These are phyloP conservation scores for Metschnikowia drakensbergensis DNA, from an alignment of 805 yeast genomes.

Conservation along the genomic window DNA sequence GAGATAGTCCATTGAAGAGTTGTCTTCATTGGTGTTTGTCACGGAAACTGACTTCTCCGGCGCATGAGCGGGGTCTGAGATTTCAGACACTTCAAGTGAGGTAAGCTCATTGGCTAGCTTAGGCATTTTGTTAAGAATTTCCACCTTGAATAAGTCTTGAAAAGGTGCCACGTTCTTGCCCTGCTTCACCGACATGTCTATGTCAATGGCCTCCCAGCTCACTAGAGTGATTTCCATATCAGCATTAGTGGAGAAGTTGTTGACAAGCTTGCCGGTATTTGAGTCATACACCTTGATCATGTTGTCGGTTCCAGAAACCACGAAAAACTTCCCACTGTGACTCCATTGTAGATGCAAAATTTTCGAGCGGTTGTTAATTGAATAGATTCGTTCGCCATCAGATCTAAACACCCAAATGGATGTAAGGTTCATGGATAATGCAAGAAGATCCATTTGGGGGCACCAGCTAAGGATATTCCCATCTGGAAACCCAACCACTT, in stretches of 20 bases:
- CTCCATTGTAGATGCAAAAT: constrained; percentile 32
- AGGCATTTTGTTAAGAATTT: constrained; percentile 34
- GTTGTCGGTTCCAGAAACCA: constrained; percentile 43
- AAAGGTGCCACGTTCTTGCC: constrained; percentile 7
- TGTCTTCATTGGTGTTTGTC: constrained; percentile 11
- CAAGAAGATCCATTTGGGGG: constrained; percentile 52
- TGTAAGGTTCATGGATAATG: constrained; percentile 47
- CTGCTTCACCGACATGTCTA: constrained; percentile 1
- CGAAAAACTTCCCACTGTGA: constrained; percentile 39
- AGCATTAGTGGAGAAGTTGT: constrained; percentile 19
- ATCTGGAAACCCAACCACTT: constrained; percentile 26
- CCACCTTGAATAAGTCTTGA: constrained; percentile 25
- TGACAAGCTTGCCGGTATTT: constrained; percentile 42
- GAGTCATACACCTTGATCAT: constrained; percentile 43
- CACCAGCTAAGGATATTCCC: constrained; percentile 44
- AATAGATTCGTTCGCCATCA: constrained; percentile 52
- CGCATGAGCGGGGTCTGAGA: constrained; percentile 5
- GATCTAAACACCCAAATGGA: constrained; percentile 51
- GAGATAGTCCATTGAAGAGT: constrained; percentile 22
- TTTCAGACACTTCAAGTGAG: constrained; percentile 6
- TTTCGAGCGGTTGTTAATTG: constrained; percentile 35
- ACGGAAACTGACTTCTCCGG: constrained; percentile 10
- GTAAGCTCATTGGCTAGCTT: constrained; percentile 21
- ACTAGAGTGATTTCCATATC: constrained; percentile 15
- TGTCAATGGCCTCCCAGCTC: constrained; percentile 16